Evolutionary conservation across 441 rosid species (phyloP).

Genomic region (Adansonia rubrostipa): DNA sequence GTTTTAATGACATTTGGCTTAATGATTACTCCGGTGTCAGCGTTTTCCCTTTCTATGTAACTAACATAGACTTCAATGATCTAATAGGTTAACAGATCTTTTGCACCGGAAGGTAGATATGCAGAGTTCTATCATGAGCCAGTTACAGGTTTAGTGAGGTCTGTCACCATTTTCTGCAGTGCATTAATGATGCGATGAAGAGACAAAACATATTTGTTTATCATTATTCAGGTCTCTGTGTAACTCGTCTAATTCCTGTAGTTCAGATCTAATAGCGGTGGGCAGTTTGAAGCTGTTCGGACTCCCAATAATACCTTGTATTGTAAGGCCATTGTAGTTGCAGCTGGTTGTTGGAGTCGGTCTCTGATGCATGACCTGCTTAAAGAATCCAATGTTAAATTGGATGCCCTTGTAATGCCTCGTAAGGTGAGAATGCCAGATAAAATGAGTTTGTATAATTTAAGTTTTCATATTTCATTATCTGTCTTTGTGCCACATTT

Average conservation of each 20-base stretch:
- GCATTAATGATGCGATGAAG: conserved; percentile 1
- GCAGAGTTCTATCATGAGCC: conserved; percentile 84
- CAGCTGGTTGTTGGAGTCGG: conserved; percentile 97
- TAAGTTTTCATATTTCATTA: not conserved
- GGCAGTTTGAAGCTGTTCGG: conserved; percentile 65
- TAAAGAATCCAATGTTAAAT: conserved; percentile 47
- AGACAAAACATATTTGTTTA: not conserved
- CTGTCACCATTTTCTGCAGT: conserved; percentile 26
- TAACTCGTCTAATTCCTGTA: conserved; percentile 15
- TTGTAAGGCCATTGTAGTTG: conserved; percentile 71
- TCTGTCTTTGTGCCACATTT: not conserved
- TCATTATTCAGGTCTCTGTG: not conserved
- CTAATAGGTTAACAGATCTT: conserved; percentile 64
- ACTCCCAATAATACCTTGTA: conserved; percentile 64
- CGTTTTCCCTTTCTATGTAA: not conserved
- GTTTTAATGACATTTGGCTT: not conserved
- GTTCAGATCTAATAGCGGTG: conserved; percentile 52
- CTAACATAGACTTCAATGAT: conserved; percentile 14
- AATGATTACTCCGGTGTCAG: not conserved
- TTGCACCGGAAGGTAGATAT: conserved; percentile 68
- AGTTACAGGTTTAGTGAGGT: conserved; percentile 69
- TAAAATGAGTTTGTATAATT: not conserved
- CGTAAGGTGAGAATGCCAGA: conserved; percentile 63
- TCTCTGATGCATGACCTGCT: conserved; percentile 64
- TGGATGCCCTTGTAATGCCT: conserved; percentile 81